A percentile compares a stretch with the other conserved stretches of the same genome.
Conservation (phyloP, 768 basidiomycete genomes). For the Leccinellum albellum region DNA sequence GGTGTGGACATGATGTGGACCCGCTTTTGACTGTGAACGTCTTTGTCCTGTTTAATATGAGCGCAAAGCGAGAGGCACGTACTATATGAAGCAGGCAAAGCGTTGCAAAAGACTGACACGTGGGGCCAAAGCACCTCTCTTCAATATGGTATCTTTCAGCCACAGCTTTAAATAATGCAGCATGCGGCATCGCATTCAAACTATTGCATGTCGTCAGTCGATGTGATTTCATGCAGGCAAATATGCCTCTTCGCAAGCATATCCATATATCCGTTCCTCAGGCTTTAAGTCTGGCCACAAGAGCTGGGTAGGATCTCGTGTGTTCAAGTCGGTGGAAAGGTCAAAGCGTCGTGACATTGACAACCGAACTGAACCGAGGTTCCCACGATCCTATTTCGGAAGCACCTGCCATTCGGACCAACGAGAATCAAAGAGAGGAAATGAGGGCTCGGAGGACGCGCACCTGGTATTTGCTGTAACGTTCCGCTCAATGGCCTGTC, state of each 20-base stretch:
- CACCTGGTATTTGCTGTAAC: too few species aligned
- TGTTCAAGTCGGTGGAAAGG: too few species aligned
- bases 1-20: constrained; percentile 2
- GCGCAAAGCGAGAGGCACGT: constrained; percentile 5
- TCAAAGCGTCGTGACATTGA: not conserved
- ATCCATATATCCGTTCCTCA: not conserved
- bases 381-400: too few species aligned
- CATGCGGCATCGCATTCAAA: too few species aligned
- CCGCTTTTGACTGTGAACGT: not conserved
- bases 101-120: not conserved
- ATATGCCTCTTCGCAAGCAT: not conserved
- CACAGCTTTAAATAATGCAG: not conserved
- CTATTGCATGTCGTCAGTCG: not conserved
- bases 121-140: constrained; percentile 1
- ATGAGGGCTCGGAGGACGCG: too few species aligned
- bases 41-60: not conserved
- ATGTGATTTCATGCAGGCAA: not conserved
- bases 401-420: too few species aligned
- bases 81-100: not conserved
- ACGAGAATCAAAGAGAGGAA: too few species aligned
- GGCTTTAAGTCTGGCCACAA: not conserved
- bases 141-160: not conserved
- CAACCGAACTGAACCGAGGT: not conserved
- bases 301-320: not conserved
- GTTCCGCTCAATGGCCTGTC: too few species aligned